A percentile compares a stretch with the other conserved stretches of the same genome.
Conservation (phyloP, 202 grass and related monocot species). For the Digitaria exilis region DNA sequence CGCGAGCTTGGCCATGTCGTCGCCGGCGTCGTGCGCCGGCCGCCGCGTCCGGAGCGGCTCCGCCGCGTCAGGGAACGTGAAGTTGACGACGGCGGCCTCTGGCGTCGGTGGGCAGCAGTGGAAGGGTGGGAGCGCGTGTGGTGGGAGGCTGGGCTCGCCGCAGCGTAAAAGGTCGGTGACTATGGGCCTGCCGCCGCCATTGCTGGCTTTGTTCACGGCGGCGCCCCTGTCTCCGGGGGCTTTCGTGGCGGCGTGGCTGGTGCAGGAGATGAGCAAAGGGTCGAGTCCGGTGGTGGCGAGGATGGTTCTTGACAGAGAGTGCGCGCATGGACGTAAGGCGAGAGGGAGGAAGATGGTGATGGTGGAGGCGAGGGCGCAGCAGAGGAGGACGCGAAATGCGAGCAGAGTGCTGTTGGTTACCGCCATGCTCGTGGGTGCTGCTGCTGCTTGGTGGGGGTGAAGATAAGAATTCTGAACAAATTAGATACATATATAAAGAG, state of each 20-base stretch:
- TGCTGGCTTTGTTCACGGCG: background rate
- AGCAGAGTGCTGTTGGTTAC: background rate
- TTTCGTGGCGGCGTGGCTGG: background rate
- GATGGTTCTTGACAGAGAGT: constrained; percentile 8
- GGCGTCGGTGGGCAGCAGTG: constrained; percentile 51
- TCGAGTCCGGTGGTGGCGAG: constrained; percentile 33
- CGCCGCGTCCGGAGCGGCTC: constrained; percentile 43
- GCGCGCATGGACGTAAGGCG: background rate
- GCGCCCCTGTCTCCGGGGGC: no score
- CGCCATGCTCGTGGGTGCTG: constrained; percentile 5
- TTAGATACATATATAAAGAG: background rate
- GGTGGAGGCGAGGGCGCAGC: background rate
- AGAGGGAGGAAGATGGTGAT: background rate
- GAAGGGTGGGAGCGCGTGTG: constrained; percentile 22
- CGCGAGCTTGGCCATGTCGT: constrained; percentile 48
- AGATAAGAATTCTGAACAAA: background rate
- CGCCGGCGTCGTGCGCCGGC: constrained; percentile 34
- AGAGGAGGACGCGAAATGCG: background rate
- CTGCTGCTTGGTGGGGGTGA: background rate
- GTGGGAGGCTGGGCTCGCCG: constrained; percentile 11
- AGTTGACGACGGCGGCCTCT: constrained; percentile 2
- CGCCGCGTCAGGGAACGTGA: constrained; percentile 32
- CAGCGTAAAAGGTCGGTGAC: constrained; percentile 6
- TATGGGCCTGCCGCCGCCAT: background rate
- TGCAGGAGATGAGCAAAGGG: constrained; percentile 27